Evolutionary conservation across 805 yeast species (phyloP).

Genomic region (Spathaspora boniae): DNA sequence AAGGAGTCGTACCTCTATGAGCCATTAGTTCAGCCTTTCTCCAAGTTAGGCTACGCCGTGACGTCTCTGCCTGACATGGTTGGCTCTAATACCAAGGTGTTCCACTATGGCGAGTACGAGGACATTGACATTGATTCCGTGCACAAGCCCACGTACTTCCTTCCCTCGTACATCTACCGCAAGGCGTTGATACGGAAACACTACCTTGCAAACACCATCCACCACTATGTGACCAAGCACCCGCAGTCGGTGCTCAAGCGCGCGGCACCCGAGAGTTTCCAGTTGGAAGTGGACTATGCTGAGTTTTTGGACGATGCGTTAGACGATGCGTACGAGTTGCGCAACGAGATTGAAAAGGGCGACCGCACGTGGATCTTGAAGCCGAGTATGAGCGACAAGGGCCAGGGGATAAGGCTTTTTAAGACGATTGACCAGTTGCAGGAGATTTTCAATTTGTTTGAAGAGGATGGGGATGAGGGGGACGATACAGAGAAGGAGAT

Average conservation of each 20-base stretch:
- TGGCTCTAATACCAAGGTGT: conserved; percentile 34
- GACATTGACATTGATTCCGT: conserved; percentile 73
- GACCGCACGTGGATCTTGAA: conserved; percentile 81
- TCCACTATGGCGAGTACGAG: conserved; percentile 90
- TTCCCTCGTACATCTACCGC: conserved; percentile 81
- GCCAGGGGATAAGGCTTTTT: conserved; percentile 90
- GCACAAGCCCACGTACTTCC: conserved; percentile 47
- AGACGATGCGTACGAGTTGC: conserved; percentile 86
- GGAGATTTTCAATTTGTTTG: conserved; percentile 78
- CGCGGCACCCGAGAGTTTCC: conserved; percentile 73
- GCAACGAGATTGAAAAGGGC: conserved; percentile 67
- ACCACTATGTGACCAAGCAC: conserved; percentile 66
- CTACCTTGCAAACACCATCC: conserved; percentile 81
- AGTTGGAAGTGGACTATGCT: conserved; percentile 89
- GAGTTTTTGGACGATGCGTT: conserved; percentile 92
- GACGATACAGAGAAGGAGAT: conserved; percentile 42
- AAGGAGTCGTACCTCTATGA: conserved; percentile 36
- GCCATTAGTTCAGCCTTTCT: conserved; percentile 40
- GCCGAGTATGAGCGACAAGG: conserved; percentile 96
- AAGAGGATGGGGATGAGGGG: conserved; percentile 55
- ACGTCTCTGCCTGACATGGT: conserved; percentile 17
- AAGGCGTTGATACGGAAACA: conserved; percentile 91
- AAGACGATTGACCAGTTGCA: conserved; percentile 76
- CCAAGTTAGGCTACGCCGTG: conserved; percentile 18
- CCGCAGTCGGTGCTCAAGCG: conserved; percentile 58